Base-by-base conservation (phyloP, 768 basidiomycete genomes). In the Agaricus bisporus region DNA sequence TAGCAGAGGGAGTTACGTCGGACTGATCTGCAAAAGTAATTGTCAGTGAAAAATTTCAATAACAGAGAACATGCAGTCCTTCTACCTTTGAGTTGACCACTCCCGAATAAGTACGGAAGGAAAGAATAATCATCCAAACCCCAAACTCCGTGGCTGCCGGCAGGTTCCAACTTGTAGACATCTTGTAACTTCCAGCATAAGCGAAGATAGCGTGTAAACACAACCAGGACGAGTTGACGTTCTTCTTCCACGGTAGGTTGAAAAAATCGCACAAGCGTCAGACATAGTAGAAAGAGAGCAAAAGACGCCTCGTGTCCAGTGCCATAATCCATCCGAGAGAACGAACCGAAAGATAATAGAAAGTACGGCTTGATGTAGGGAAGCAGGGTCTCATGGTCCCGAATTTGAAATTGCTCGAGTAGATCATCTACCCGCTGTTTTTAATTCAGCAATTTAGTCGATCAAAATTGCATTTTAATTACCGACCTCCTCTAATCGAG, bases 121-220 rank as follows among this genome's bases (percentile, higher is more conserved):
- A 95, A 95, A 48, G 76, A 79, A 50, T 87, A 95, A 65, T 97
- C 95, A 62, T 98, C 95, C 36, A 98, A 71, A 1, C 95, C 97
- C 97, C 95, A 99, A 0, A 98, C 95, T 4, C 97, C 97, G 64
- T 98, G 95, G 58, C 91, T 95, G 7, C 97, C 97, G 2, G 97
- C 97, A 5, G 95, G 94, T 68, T 98, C 95, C 9, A 99, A 82
- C 46, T 76, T 82, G 66, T 98, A 99, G 29, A 81, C 79, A 58
- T 93, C 89, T 65, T 98, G 94, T 14, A 98, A 75, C 53, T 77
- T 79, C 82, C 91, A 94, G 57, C 87, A 89, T 32, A 98, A 75
- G 32, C 77, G 75, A 41, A 94, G 70, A 65, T 99, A 99, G 41
- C 87, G 81, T 25, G 79, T 64, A 60, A 90, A 91, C 11, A 92